Evolutionary conservation across 306 rosid genomes (phyloP), one percentile per base, ranked within the genome.

Genomic region (Vigna hirtella): DNA sequence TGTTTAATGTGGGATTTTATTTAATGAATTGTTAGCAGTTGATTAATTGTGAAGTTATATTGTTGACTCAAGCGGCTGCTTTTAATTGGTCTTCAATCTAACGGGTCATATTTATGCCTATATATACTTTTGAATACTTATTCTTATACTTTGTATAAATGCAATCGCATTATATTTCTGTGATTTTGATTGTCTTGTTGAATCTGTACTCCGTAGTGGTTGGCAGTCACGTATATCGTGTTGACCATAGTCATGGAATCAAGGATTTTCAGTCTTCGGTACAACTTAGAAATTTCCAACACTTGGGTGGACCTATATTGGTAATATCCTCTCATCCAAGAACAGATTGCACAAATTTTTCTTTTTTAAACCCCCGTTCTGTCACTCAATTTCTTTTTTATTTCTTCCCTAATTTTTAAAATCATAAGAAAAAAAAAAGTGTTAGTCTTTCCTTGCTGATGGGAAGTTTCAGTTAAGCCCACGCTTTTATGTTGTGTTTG

Each of bases 181-280:
- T 34, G 47, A 36, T 34, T 48, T 18, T 20, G 3, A 22, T 15
- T 4, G 40, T 59, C 18, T 28, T 12, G 28, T 78, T 47, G 38
- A 38, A 47, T 74, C 70, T 6, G 70, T 55, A 17, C 20, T 55
- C 61, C 61, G n/a, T 24, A 22, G 72, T 14, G 30, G n/a, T 36
- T 65, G 50, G 70, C 9, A 66, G 52, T 20, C 53, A 65, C 40
- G 71, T 18, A 65, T 40, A 17, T 40, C 51, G 13, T 38, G 63
- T 64, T 66, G 68, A 77, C 80, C 73, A 42, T 5, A 7, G 66
- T 66, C 74, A 15, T 67, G 69, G 34, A 55, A 77, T 77, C 68
- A 56, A 56, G 66, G 16, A 51, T 17, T 38, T 38, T 38, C 2
- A 24, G 65, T 7, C 17, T 22, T 52, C 9, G 42, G 53, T 34